Base-by-base conservation (phyloP, 352 stramenopile genomes). In the Globisporangium radiosum region DNA sequence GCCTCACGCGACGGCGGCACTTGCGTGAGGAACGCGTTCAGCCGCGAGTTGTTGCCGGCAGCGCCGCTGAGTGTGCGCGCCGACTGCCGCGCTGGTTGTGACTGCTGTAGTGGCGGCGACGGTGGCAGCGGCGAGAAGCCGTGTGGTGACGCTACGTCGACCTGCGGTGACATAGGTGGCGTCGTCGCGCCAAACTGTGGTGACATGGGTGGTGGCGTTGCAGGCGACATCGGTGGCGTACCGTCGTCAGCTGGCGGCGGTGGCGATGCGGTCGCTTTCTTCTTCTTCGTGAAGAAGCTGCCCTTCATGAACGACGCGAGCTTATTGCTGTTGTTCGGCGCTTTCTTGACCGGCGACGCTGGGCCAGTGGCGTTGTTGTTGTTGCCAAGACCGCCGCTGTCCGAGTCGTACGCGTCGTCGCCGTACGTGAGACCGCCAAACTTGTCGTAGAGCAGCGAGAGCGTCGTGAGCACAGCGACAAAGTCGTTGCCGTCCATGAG, bases 401-500 rank as follows among this genome's bases (percentile, higher is more conserved):
- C 76, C 51, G 76, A 73, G 57, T 90, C 78, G 55, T 77, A 85
- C 44, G 79, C 59, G 17, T 39, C 19, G 2, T 73, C 69, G 5
- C 64, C 71, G 62, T 83, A 87, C 13, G 70, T 74, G 19, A 90
- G 67, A 9, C 63, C 80, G 37, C 80, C 85, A 48, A 82, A 95
- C 66, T 79, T 87, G 62, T 94, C 84, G 64, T 87, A 95, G 42
- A 95, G 72, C 17, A 93, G 71, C 40, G 86, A 94, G 53, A 95
- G 85, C 57, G 86, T 95, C 55, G 64, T 67, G 17, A 94, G 57
- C 37, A 95, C 80, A 4, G 71, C 63, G 5, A 65, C 59, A 63
- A 94, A 90, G 54, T 87, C 73, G 38, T 70, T 71, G 10, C 67
- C 70, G 63, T 91, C 84, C 38, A 90, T 64, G 33, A 95, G 58